A percentile compares a stretch with the other conserved stretches of the same genome.
These are phyloP conservation scores for Mycena filopes DNA, from an alignment of 768 basidiomycete species.

Conservation along the genomic window DNA sequence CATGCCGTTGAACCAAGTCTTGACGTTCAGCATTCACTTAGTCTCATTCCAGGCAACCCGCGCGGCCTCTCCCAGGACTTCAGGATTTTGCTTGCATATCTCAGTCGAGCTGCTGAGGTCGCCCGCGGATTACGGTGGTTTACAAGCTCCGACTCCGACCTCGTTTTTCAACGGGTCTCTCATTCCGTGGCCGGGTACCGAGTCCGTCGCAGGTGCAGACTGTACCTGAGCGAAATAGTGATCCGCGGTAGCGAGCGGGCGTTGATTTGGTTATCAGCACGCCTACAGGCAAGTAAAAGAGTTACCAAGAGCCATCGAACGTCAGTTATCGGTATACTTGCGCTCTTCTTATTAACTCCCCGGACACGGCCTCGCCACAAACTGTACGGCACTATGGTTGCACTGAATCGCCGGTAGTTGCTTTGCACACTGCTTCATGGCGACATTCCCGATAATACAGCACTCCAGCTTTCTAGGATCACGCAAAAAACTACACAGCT, in stretches of 20 bases:
- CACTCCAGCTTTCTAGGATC: slow-evolving; percentile 15
- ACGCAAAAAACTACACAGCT: slow-evolving; percentile 18
- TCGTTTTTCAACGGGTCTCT: slow-evolving; percentile 5
- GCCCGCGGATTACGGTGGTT: slow-evolving; percentile 4
- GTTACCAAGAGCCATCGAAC: slow-evolving; percentile 21
- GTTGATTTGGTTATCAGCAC: slow-evolving; percentile 26
- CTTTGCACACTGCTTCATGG: slow-evolving; percentile 20
- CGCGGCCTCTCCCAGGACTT: neutral
- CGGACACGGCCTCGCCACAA: slow-evolving; percentile 12
- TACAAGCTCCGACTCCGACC: slow-evolving; percentile 6
- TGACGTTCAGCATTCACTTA: slow-evolving; percentile 6
- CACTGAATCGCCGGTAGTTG: slow-evolving; percentile 21
- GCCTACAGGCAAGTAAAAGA: slow-evolving; percentile 19
- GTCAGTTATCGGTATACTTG: slow-evolving; percentile 31
- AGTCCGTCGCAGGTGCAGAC: slow-evolving; percentile 43
- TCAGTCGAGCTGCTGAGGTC: neutral
- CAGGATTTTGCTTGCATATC: slow-evolving; percentile 12
- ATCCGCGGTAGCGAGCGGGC: slow-evolving; percentile 29
- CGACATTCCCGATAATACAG: neutral
- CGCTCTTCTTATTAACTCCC: slow-evolving; percentile 27
- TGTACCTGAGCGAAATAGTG: slow-evolving; percentile 21
- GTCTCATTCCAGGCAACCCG: neutral
- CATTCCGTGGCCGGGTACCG: slow-evolving; percentile 17
- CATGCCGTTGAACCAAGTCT: neutral
- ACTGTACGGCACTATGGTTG: slow-evolving; percentile 24